Evolutionary conservation across 164 flowering plant genomes (phyloP).

Genomic region (Kalanchoe fedtschenkoi): DNA sequence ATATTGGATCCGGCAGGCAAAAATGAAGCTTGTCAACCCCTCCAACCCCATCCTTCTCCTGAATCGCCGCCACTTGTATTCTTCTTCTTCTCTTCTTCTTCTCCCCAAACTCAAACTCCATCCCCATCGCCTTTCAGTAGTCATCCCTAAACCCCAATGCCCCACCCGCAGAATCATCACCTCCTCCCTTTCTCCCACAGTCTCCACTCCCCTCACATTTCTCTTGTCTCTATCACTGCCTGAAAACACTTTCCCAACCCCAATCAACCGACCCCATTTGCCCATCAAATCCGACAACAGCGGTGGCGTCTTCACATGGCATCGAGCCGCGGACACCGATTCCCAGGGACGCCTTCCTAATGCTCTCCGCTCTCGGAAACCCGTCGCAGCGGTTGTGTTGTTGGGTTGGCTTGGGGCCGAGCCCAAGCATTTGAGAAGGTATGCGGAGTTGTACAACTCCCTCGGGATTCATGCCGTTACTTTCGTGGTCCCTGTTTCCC

Average conservation of each 20-base stretch:
- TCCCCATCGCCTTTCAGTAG: background rate
- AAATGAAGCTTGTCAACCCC: background rate
- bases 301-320: background rate
- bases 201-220: background rate
- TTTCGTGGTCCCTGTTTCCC: constrained; percentile 49
- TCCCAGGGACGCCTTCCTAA: constrained; percentile 8
- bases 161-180: background rate
- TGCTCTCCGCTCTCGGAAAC: constrained; percentile 9
- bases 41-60: background rate
- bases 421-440: constrained; percentile 66
- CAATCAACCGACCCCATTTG: background rate
- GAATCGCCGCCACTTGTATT: constrained; percentile 3
- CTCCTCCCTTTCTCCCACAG: background rate
- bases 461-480: constrained; percentile 61
- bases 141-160: background rate
- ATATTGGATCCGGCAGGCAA: no score
- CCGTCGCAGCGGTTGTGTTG: constrained; percentile 51
- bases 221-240: background rate
- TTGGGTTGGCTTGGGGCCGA: constrained; percentile 90
- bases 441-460: constrained; percentile 60
- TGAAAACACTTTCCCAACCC: background rate
- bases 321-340: constrained; percentile 15
- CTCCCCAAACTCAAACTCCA: background rate
- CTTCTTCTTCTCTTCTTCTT: no score
- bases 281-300: background rate